A percentile compares a stretch with the other conserved stretches of the same genome.
These are phyloP conservation scores for Gastrodia elata DNA, from an alignment of 106 monocot species.

Conservation along the genomic window DNA sequence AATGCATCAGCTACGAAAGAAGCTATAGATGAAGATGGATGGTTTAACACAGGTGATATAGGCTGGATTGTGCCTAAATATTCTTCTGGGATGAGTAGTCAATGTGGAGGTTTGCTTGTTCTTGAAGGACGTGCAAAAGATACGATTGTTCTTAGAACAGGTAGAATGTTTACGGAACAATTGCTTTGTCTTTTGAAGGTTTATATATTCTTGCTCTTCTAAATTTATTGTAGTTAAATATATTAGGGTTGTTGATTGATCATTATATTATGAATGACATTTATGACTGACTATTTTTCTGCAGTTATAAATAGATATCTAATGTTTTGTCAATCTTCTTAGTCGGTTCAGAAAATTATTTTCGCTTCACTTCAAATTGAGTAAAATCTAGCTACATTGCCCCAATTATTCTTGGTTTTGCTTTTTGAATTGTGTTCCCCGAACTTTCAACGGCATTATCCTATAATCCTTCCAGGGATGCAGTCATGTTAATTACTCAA, in stretches of 20 bases:
- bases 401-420: too few species aligned
- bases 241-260: constrained; percentile 7
- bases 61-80: constrained; percentile 80
- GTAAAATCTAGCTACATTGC: too few species aligned
- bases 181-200: background rate
- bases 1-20: constrained; percentile 60
- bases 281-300: too few species aligned
- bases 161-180: constrained; percentile 19
- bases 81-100: constrained; percentile 40
- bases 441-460: too few species aligned
- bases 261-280: too few species aligned
- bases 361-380: too few species aligned
- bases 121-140: constrained; percentile 94
- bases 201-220: background rate
- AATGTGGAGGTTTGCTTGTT: constrained; percentile 85
- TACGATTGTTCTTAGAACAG: constrained; percentile 88
- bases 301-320: too few species aligned
- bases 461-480: too few species aligned
- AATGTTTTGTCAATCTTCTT: too few species aligned
- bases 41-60: constrained; percentile 91
- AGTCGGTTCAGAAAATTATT: too few species aligned
- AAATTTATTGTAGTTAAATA: constrained; percentile 54
- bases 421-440: too few species aligned
- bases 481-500: too few species aligned
- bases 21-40: constrained; percentile 70